These are phyloP conservation scores for Citrus maxima DNA, from an alignment of 345 rosid genomes.

Conservation along the genomic window DNA sequence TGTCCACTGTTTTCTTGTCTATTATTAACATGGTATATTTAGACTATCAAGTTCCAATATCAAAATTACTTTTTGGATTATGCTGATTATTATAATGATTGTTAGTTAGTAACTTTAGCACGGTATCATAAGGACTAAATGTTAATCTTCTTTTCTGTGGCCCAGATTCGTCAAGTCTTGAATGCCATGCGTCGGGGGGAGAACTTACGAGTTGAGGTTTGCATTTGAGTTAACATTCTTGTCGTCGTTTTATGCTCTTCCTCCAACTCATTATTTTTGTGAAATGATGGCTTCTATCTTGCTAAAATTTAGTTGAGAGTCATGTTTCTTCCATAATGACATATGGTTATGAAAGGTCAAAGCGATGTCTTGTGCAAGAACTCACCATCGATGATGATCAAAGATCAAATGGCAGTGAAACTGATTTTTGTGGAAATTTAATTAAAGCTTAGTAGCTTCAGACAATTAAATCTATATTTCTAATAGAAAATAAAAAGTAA, in stretches of 20 bases:
- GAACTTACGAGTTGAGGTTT: slow-evolving; percentile 69
- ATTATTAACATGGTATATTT: background rate
- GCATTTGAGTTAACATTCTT: slow-evolving; percentile 20
- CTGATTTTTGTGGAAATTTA: background rate
- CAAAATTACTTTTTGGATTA: background rate
- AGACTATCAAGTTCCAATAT: background rate
- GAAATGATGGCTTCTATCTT: background rate
- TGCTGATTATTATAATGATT: background rate
- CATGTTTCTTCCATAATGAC: background rate
- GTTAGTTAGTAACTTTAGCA: background rate
- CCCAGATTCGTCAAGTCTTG: slow-evolving; percentile 82
- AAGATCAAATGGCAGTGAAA: background rate
- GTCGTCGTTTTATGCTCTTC: background rate
- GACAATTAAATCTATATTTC: background rate
- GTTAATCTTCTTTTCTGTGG: slow-evolving; percentile 28
- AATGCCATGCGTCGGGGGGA: slow-evolving; percentile 80
- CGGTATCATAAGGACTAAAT: slow-evolving; percentile 2
- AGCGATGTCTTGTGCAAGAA: background rate
- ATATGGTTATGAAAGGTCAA: background rate
- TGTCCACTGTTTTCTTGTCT: background rate
- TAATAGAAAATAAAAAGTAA: background rate
- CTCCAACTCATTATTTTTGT: background rate
- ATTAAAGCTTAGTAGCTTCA: background rate
- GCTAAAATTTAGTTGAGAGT: background rate
- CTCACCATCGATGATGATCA: background rate